phyloP scores from a whole-genome alignment of 176 grass and related monocot genomes.

The Themeda triandra region DNA sequence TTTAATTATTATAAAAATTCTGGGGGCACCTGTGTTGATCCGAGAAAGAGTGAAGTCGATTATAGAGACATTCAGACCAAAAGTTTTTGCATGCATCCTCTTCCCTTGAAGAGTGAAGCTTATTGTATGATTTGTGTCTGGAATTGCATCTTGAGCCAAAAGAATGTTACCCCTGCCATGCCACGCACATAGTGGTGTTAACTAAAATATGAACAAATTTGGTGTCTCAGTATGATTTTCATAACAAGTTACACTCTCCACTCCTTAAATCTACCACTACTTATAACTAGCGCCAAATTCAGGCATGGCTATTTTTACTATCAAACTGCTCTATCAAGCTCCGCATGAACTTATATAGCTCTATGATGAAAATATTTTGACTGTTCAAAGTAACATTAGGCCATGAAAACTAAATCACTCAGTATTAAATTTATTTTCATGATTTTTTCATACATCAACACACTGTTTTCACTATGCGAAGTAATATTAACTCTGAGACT shows the following conservation, averaged over 20 bases:
- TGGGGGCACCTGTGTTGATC: slow-evolving; percentile 67
- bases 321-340: too few relatives aligned
- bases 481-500: neutral
- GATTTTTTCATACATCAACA: neutral
- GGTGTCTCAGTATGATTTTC: too few relatives aligned
- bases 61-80: slow-evolving; percentile 76
- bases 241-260: too few relatives aligned
- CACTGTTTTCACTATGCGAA: neutral
- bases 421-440: neutral
- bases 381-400: neutral
- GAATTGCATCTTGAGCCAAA: slow-evolving; percentile 57
- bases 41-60: slow-evolving; percentile 97
- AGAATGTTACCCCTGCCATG: slow-evolving; percentile 90
- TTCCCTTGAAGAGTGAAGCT: slow-evolving; percentile 60
- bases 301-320: too few relatives aligned
- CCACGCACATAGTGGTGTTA: slow-evolving; percentile 10
- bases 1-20: neutral
- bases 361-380: too few relatives aligned
- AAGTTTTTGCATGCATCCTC: slow-evolving; percentile 49
- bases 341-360: too few relatives aligned
- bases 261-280: too few relatives aligned
- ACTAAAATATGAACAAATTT: slow-evolving; percentile 5
- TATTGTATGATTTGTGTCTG: slow-evolving; percentile 28
- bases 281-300: too few relatives aligned
- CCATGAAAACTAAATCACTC: neutral